phyloP scores from a whole-genome alignment of 768 basidiomycete species.

The Candolleomyces aberdarensis region DNA sequence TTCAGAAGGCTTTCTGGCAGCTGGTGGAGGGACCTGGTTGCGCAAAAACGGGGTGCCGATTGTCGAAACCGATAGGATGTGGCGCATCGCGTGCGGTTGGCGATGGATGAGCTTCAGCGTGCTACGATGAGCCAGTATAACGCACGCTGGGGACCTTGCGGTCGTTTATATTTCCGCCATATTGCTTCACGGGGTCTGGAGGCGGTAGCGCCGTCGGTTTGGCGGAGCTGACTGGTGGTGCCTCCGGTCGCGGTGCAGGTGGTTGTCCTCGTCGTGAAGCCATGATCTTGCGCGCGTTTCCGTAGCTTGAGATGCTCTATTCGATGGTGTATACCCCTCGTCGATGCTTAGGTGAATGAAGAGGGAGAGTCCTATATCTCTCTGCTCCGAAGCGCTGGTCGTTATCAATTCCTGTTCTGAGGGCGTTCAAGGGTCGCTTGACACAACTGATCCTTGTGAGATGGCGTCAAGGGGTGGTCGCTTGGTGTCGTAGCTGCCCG shows the following conservation, averaged over 20 bases:
- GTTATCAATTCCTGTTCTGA: too few relatives aligned
- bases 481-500: background rate
- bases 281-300: background rate
- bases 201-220: conserved; percentile 7
- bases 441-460: too few relatives aligned
- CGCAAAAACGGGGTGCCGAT: background rate
- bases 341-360: too few relatives aligned
- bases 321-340: too few relatives aligned
- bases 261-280: background rate
- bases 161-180: conserved; percentile 6
- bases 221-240: background rate
- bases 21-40: conserved; percentile 67
- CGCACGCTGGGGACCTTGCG: conserved; percentile 9
- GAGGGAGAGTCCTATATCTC: too few relatives aligned
- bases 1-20: conserved; percentile 60
- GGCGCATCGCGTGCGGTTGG: background rate
- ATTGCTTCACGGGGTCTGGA: conserved; percentile 3
- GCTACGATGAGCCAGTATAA: background rate
- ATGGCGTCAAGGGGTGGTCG: background rate
- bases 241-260: background rate
- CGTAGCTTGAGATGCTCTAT: background rate
- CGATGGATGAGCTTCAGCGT: background rate
- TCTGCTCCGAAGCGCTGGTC: too few relatives aligned
- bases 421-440: too few relatives aligned
- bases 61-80: background rate